Evolutionary conservation across 805 yeast genomes (phyloP).

Genomic region (Cyberlindnera sargentensis): DNA sequence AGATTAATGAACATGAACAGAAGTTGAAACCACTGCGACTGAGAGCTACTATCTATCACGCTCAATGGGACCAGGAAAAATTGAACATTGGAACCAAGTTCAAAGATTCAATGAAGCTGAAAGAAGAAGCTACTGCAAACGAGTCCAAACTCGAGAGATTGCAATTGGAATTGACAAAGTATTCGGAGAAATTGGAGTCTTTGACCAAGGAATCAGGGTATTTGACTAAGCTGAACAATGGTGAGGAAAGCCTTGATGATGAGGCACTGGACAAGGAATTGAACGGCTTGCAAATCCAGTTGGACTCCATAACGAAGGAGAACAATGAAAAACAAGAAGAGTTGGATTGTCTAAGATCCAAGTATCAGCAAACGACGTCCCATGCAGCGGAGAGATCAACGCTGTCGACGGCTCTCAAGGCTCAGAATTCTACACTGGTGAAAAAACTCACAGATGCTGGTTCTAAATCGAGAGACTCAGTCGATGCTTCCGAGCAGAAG

Average conservation of each 20-base stretch:
- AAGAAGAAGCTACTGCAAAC: constrained; percentile 13
- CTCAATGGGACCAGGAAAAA: constrained; percentile 32
- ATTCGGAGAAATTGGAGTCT: constrained; percentile 5
- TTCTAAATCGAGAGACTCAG: constrained; percentile 18
- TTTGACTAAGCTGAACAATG: constrained; percentile 2
- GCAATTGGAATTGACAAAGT: constrained; percentile 16
- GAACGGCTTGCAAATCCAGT: constrained; percentile 8
- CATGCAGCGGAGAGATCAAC: constrained; percentile 39
- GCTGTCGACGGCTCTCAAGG: constrained; percentile 19
- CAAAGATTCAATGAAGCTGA: constrained; percentile 21
- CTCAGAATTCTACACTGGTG: constrained; percentile 21
- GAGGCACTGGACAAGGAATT: constrained; percentile 27
- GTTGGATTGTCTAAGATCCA: background rate
- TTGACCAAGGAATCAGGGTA: constrained; percentile 2
- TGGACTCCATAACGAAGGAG: background rate
- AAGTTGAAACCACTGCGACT: constrained; percentile 24
- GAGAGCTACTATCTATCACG: constrained; percentile 35
- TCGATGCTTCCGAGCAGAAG: constrained; percentile 1
- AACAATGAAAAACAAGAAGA: background rate
- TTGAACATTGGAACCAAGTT: constrained; percentile 34
- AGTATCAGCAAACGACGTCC: constrained; percentile 41
- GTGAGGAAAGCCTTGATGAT: constrained; percentile 24
- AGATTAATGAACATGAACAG: constrained; percentile 17
- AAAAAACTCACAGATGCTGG: constrained; percentile 30
- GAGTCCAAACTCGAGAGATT: constrained; percentile 18